Evolutionary conservation across 371 early-diverging fungal genomes (phyloP).

Genomic region (Mortierella sp.): DNA sequence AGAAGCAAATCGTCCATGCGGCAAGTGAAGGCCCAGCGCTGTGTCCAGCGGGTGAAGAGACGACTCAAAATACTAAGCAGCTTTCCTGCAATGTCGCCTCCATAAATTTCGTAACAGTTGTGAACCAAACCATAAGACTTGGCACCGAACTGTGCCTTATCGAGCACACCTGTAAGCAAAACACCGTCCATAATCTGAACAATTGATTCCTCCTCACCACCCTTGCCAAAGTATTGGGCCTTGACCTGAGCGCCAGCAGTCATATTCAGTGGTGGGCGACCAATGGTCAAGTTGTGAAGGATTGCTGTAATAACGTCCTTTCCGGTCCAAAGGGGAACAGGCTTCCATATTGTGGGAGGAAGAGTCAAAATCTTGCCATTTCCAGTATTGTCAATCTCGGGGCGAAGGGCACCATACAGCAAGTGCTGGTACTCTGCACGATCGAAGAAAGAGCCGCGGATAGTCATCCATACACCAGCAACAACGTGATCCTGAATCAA

Average conservation of each 20-base stretch:
- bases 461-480: conserved; percentile 95
- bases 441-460: conserved; percentile 92
- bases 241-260: conserved; percentile 90
- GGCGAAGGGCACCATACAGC: conserved; percentile 88
- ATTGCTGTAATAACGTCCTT: conserved; percentile 97
- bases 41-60: conserved; percentile 95
- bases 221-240: conserved; percentile 87
- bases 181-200: conserved; percentile 91
- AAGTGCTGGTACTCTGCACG: conserved; percentile 95
- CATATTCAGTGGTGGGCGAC: conserved; percentile 84
- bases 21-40: conserved; percentile 95
- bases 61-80: conserved; percentile 95
- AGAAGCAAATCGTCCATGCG: conserved; percentile 99
- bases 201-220: conserved; percentile 85
- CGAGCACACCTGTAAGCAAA: conserved; percentile 94
- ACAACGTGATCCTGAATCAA: conserved; percentile 99
- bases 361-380: conserved; percentile 83
- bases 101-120: conserved; percentile 97
- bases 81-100: conserved; percentile 92
- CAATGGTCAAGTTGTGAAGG: conserved; percentile 87
- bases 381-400: conserved; percentile 77
- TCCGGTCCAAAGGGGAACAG: conserved; percentile 95
- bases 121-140: conserved; percentile 96
- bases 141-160: conserved; percentile 99
- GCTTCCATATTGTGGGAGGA: conserved; percentile 92